Base-by-base conservation (phyloP, 768 basidiomycete genomes). In the Tylopilus sp. region DNA sequence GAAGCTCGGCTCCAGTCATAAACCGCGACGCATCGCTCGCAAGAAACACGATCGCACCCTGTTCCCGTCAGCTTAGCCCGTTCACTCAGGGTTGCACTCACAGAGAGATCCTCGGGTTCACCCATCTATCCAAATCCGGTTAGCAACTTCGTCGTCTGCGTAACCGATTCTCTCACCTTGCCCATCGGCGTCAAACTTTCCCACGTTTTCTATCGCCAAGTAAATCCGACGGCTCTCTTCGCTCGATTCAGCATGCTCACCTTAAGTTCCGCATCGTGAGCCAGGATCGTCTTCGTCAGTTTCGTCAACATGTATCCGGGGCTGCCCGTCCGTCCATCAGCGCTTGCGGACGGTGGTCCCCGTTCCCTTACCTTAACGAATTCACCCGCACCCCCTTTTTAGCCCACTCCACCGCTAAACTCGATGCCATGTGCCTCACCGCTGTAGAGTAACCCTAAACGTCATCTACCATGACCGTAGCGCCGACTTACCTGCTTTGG, bases 231-330 rank as follows among this genome's bases (percentile, higher is more conserved):
- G 13, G 1, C 8, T 2, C 2, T 12, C n/a, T 25, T 12, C 12
- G 3, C 9, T 9, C 31, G 33, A n/a, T 17, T 28, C 13, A n/a
- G n/a, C 21, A 13, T 1, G 10, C 71, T 53, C 53, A 87, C 89
- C 80, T 87, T 86, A 33, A 96, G 78, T 57, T 87, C 88, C 9
- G 74, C 74, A 62, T 96, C 80, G 54, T 82, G 79, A 51, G 86
- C 82, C 42, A 97, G 71, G 61, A 98, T 86, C 14, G 87, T 86
- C 65, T 79, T 85, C 3, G 93, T 96, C 52, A 98, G 77, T 71
- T 89, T 86, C 8, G 94, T 97, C 53, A 92, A 72, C 85, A 96
- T 96, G 75, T 98, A 98, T 10, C 96, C 95, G 21, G 93, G 92
- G 61, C 90, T 92, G 57, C 37, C 38, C 53, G 50, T 52, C 50